Conservation (phyloP, 1,284 basidiomycete genomes). For the Agaricales sp. region DNA sequence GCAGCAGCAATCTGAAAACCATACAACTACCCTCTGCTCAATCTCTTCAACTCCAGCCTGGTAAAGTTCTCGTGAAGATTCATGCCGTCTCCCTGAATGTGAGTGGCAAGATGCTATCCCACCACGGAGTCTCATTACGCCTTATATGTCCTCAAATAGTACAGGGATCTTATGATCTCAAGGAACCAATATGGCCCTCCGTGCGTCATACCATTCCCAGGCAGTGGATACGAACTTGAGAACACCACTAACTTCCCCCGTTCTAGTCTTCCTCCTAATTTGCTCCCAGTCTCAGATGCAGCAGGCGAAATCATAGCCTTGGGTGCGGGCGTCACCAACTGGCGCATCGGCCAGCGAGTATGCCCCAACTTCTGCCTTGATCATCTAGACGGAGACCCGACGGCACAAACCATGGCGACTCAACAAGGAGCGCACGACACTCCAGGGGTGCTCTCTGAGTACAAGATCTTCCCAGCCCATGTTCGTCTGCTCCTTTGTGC, state of each 20-base stretch:
- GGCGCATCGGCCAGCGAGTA: slow-evolving; percentile 32
- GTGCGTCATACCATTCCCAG: too few relatives aligned
- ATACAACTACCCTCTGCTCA: neutral
- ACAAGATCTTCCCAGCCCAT: slow-evolving; percentile 33
- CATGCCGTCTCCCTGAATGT: neutral
- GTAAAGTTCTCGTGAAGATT: neutral
- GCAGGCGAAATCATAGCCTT: slow-evolving; percentile 6
- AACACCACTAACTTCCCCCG: too few relatives aligned
- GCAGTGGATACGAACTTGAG: too few relatives aligned
- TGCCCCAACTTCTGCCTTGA: slow-evolving; percentile 23
- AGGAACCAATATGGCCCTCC: neutral
- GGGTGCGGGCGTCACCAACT: neutral
- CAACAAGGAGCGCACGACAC: slow-evolving; percentile 33
- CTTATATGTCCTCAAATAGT: too few relatives aligned
- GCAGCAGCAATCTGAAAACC: neutral
- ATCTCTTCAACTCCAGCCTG: too few relatives aligned
- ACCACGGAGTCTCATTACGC: too few relatives aligned
- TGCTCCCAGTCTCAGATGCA: neutral
- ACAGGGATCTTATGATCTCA: too few relatives aligned
- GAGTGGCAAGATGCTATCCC: neutral
- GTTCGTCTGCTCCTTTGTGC: too few relatives aligned
- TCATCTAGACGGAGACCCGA: slow-evolving; percentile 25
- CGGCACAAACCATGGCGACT: slow-evolving; percentile 26
- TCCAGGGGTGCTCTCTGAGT: slow-evolving; percentile 50
- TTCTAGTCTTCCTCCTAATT: neutral